Evolutionary conservation across 495 filamentous ascomycete species (phyloP).

Genomic region (Cercophora sp.): DNA sequence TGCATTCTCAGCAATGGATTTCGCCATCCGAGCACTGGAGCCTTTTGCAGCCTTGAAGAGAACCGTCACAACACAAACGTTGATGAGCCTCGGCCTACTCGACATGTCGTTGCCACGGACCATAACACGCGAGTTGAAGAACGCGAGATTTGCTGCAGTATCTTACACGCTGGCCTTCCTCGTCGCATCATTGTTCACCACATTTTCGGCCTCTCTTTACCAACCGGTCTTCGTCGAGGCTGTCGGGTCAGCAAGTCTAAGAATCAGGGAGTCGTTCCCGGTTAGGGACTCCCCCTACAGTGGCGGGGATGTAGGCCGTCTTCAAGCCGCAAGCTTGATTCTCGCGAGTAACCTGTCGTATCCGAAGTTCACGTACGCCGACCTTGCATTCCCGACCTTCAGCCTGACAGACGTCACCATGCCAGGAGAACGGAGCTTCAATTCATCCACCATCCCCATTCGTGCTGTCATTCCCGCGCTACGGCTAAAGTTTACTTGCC

Average conservation of each 20-base stretch:
- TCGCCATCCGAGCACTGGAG: background rate
- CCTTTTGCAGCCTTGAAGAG: constrained; percentile 3
- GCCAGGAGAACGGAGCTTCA: background rate
- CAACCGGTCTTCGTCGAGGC: background rate
- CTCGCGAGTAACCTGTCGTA: constrained; percentile 10
- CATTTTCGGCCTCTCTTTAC: constrained; percentile 15
- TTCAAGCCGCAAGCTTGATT: background rate
- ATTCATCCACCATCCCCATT: constrained; percentile 6
- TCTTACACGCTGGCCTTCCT: constrained; percentile 3
- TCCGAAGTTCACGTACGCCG: constrained; percentile 10
- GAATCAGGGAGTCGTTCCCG: background rate
- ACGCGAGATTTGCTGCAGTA: background rate
- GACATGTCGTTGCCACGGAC: constrained; percentile 3
- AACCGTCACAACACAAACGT: background rate
- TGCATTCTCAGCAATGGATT: constrained; percentile 6
- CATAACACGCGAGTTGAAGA: constrained; percentile 3
- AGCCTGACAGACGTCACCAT: too few species aligned
- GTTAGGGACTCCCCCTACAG: too few species aligned
- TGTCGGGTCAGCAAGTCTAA: background rate
- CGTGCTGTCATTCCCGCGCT: constrained; percentile 7
- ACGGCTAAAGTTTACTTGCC: constrained; percentile 1
- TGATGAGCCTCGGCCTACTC: constrained; percentile 1
- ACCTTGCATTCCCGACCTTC: constrained; percentile 11
- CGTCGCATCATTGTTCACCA: constrained; percentile 5
- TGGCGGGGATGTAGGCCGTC: background rate